Base-by-base conservation (phyloP, 257 asterid species). In the Asclepias syriaca region DNA sequence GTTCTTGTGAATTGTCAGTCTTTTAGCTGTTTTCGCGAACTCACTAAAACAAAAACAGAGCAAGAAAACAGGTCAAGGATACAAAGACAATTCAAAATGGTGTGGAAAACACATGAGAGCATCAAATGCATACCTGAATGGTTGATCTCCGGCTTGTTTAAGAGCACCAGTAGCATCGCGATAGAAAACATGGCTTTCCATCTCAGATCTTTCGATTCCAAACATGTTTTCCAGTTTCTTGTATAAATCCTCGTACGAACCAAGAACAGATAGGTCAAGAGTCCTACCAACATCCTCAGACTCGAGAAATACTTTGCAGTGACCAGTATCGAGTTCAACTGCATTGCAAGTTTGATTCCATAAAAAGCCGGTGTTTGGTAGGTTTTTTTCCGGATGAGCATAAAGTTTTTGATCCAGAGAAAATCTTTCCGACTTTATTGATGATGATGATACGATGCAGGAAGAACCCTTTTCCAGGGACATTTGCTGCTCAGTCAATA, bases 401-500 rank as follows among this genome's bases (percentile, higher is more conserved):
- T 34, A 4, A 34, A 43, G 10, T 74, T 75, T 77, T n/a, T 68
- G 74, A 48, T 77, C 83, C 45, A 66, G 78, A 68, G 72, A 65
- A 65, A 71, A 75, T 18, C 56, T 72, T 72, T 75, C 82, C 6
- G 49, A 69, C 79, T 77, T 82, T 71, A 56, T 49, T 50, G 79
- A 34, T 34, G 39, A 24, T 24, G 27, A 34, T 34, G 39, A 78
- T 53, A 40, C 61, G 51, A 54, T 72, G 61, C 74, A 70, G 13
- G 81, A 39, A 45, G 83, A 78, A 64, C 64, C 54, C 22, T 72
- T 78, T 70, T 65, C 68, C 6, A 50, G 80, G 72, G 83, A 86
- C 89, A 94, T 84, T 69, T 94, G 99, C 86, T 94, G 97, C 87
- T 94, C 97, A 0, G 99, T 94, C 73, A 91, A 97, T 77, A 94